These are phyloP conservation scores for Ormosia semicastrata DNA, from an alignment of 306 rosid species.

Conservation along the genomic window DNA sequence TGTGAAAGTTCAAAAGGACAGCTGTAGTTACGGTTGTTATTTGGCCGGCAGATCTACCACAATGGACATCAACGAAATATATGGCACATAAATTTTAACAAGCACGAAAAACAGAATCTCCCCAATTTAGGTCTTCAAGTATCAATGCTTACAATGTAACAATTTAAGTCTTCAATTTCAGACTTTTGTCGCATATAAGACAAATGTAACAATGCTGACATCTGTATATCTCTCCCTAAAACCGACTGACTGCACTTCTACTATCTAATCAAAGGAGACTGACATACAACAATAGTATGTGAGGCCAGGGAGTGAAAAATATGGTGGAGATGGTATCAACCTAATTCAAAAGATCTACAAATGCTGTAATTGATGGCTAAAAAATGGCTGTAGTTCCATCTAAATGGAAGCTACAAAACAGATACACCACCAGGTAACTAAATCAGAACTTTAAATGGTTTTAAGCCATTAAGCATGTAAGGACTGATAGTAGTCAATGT, in stretches of 20 bases:
- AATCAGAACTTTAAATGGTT: constrained; percentile 20
- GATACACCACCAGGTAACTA: background rate
- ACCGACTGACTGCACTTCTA: background rate
- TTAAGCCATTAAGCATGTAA: constrained; percentile 16
- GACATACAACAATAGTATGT: background rate
- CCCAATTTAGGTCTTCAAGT: background rate
- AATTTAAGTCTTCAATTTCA: background rate
- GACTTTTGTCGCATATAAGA: background rate
- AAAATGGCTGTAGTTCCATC: background rate
- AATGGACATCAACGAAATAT: background rate
- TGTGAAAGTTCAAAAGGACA: background rate
- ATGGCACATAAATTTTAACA: background rate
- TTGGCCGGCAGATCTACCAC: background rate
- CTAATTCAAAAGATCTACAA: background rate
- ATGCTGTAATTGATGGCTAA: background rate
- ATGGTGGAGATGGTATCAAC: background rate
- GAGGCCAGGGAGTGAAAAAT: background rate
- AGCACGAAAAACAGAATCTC: background rate
- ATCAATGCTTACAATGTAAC: background rate
- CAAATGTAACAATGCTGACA: background rate
- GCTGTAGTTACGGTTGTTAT: background rate
- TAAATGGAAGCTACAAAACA: background rate
- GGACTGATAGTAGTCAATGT: background rate
- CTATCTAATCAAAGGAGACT: background rate
- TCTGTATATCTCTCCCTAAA: background rate